Evolutionary conservation across 164 flowering plant species (phyloP).

Genomic region (Liriodendron chinense): DNA sequence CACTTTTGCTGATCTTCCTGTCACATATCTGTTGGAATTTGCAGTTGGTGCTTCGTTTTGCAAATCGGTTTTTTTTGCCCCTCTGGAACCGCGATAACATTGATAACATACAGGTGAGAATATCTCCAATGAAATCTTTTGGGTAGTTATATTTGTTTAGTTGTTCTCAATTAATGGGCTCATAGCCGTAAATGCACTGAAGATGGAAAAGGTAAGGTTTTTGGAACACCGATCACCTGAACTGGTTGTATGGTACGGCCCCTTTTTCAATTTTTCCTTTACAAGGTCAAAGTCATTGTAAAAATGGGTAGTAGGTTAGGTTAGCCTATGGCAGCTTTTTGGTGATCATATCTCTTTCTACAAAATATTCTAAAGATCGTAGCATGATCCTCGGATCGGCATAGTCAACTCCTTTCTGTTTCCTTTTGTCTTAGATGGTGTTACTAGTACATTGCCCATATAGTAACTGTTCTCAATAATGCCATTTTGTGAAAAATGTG

Average conservation of each 20-base stretch:
- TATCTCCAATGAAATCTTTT: not conserved
- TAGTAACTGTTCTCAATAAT: too few relatives aligned
- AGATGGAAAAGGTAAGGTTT: not conserved
- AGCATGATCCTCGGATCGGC: not conserved
- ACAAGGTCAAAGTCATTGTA: too few relatives aligned
- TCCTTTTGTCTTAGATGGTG: not conserved
- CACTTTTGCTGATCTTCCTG: not conserved
- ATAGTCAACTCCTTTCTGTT: not conserved
- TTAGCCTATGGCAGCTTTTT: too few relatives aligned
- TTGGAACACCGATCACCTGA: too few relatives aligned
- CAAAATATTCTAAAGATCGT: not conserved
- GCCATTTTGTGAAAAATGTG: too few relatives aligned
- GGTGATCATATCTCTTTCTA: too few relatives aligned
- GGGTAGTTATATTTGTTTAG: not conserved
- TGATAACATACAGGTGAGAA: conserved; percentile 60
- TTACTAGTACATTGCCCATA: not conserved
- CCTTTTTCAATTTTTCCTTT: too few relatives aligned
- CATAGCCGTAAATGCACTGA: not conserved
- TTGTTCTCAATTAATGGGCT: not conserved
- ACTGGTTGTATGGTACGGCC: too few relatives aligned
- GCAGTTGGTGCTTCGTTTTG: conserved; percentile 85
- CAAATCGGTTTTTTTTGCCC: conserved; percentile 74
- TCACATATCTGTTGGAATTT: conserved; percentile 11
- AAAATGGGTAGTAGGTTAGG: too few relatives aligned
- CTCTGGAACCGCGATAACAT: conserved; percentile 82